phyloP scores from a whole-genome alignment of 2,329 filamentous ascomycete species.

The Sphaerulina musiva region DNA sequence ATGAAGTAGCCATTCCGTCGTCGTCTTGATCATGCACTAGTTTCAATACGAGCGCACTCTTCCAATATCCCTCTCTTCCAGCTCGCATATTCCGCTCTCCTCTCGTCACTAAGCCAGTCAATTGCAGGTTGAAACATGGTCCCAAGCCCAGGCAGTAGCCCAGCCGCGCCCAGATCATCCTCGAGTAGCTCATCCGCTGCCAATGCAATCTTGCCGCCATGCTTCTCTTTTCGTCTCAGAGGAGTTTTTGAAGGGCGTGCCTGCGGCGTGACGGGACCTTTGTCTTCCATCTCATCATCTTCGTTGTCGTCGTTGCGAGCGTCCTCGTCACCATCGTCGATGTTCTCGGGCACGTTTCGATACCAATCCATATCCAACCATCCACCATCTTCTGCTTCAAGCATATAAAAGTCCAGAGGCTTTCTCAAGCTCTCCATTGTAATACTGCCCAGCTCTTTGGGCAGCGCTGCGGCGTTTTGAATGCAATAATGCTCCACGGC shows the following conservation, averaged over 20 bases:
- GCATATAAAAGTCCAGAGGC: slow-evolving; percentile 18
- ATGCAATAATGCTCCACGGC: slow-evolving; percentile 6
- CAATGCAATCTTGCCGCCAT: slow-evolving; percentile 19
- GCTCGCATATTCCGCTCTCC: slow-evolving; percentile 52
- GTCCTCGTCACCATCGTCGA: slow-evolving; percentile 37
- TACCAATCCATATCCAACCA: slow-evolving; percentile 28
- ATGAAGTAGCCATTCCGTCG: neutral
- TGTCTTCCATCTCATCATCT: slow-evolving; percentile 9
- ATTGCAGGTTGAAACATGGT: slow-evolving; percentile 72
- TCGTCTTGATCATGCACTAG: neutral
- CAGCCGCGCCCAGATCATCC: slow-evolving; percentile 26
- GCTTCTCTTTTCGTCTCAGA: slow-evolving; percentile 33
- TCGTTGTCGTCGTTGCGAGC: slow-evolving; percentile 22
- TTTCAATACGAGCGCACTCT: slow-evolving; percentile 41
- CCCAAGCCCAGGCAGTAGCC: slow-evolving; percentile 42
- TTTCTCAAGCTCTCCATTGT: slow-evolving; percentile 5
- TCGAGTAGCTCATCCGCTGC: slow-evolving; percentile 12
- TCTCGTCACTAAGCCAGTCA: slow-evolving; percentile 62
- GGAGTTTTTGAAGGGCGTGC: slow-evolving; percentile 30
- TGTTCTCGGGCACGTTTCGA: slow-evolving; percentile 15
- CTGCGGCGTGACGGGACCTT: slow-evolving; percentile 12
- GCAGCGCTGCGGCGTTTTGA: slow-evolving; percentile 4
- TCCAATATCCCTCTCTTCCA: slow-evolving; percentile 60
- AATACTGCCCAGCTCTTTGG: slow-evolving; percentile 4
- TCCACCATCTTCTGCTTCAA: slow-evolving; percentile 21